Conservation (phyloP, 176 grass and related monocot genomes). For the Oryza australiensis region DNA sequence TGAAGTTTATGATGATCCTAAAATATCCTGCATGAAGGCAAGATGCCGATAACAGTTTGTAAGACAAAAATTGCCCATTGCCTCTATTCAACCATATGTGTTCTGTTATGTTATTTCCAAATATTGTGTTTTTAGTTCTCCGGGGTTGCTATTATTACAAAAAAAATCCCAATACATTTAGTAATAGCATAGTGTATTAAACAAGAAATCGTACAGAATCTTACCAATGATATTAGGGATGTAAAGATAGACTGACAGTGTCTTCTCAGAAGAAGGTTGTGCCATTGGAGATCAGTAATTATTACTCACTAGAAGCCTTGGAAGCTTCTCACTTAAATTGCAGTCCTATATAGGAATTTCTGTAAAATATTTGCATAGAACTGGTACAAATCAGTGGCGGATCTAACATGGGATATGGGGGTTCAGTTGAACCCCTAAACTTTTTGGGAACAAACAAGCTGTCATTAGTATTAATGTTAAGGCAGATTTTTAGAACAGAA, state of each 20-base stretch:
- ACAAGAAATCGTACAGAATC: neutral
- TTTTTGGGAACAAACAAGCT: too few species aligned
- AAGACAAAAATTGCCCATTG: neutral
- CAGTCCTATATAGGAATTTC: neutral
- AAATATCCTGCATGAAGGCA: constrained; percentile 62
- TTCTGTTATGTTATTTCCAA: neutral
- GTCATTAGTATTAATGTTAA: too few species aligned
- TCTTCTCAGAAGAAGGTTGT: constrained; percentile 29
- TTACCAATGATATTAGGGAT: constrained; percentile 86
- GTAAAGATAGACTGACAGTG: constrained; percentile 75
- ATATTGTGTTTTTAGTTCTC: neutral
- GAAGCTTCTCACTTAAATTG: neutral
- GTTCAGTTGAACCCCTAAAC: too few species aligned
- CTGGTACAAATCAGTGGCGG: too few species aligned
- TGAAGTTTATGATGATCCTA: constrained; percentile 85
- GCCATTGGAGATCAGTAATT: constrained; percentile 32
- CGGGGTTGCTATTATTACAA: neutral
- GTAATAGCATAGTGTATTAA: neutral
- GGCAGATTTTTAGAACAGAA: too few species aligned
- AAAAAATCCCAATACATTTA: neutral
- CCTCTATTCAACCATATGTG: neutral
- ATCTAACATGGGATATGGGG: too few species aligned
- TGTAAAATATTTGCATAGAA: too few species aligned
- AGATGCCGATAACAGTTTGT: neutral
- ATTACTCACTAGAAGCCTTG: neutral